Base-by-base conservation (phyloP, 305 asterid genomes). In the Fraxinus albicans region DNA sequence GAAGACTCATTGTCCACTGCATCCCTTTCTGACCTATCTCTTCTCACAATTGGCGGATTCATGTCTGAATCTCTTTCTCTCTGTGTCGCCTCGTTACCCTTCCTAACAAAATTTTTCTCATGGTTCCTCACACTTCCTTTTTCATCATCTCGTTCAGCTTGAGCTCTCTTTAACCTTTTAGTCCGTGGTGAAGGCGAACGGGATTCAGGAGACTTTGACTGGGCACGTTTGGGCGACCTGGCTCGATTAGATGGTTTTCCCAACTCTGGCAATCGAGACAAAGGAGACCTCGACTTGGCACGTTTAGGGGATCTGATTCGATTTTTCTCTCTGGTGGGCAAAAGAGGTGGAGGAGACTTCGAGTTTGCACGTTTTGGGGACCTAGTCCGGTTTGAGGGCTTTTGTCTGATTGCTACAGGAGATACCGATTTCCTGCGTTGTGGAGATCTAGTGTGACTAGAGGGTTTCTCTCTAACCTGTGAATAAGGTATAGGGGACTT, bases 121-220 rank as follows among this genome's bases (percentile, higher is more conserved):
- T 80, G 85, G 47, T 88, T 95, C 85, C 85, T 87, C 81, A 82
- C 92, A 47, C 88, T 88, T 81, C 84, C 85, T 58, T 88, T 89
- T 77, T 76, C 93, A 88, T 87, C 85, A 86, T 85, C 90, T 75
- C 90, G 87, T 76, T 92, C 96, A 65, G 89, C 88, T 81, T 84
- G 90, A 85, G 82, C 91, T 84, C 92, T 86, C 83, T 82, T 90
- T 83, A 93, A 87, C 86, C 98, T 90, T 86, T 86, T 94, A 82
- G 94, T 90, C 47, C 90, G 93, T 2, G 98, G 98, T 35, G 98
- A 96, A 33, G 85, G 93, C 8, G 96, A 89, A 21, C 67, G 84
- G 10, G 91, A 82, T 29, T 36, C 80, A 13, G 86, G 85, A 75
- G 90, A 87, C 82, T 80, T 78, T 25, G 87, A 77, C 60, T 80